These are phyloP conservation scores for Spizellomyces punctatus DNA, from an alignment of 192 early-diverging fungal genomes.

Conservation along the genomic window DNA sequence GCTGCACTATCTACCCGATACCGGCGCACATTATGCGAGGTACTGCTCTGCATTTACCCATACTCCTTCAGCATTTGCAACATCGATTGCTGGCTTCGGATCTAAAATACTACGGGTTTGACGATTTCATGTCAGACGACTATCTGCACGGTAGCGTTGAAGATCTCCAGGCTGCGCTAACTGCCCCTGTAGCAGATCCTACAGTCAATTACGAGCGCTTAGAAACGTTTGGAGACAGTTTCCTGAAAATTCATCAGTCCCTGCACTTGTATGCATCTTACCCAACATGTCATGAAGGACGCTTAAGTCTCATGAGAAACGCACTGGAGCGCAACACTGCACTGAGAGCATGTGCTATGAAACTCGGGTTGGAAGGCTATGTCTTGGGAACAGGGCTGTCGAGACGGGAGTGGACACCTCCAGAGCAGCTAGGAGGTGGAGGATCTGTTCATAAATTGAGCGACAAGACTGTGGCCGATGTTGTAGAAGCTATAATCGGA, in stretches of 20 bases:
- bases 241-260: slow-evolving; percentile 77
- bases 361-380: slow-evolving; percentile 17
- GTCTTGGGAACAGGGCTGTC: slow-evolving; percentile 15
- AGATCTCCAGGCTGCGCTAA: slow-evolving; percentile 64
- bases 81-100: slow-evolving; percentile 40
- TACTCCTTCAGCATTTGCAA: slow-evolving; percentile 38
- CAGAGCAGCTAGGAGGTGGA: background rate
- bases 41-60: slow-evolving; percentile 33
- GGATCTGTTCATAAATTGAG: slow-evolving; percentile 50
- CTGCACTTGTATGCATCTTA: slow-evolving; percentile 76
- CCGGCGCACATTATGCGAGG: slow-evolving; percentile 25
- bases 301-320: slow-evolving; percentile 14
- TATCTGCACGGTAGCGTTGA: slow-evolving; percentile 5
- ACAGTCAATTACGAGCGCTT: slow-evolving; percentile 83
- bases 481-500: slow-evolving; percentile 83
- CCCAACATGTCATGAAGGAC: slow-evolving; percentile 50
- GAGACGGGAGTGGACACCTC: slow-evolving; percentile 24
- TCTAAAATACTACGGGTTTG: slow-evolving; percentile 15
- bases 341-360: slow-evolving; percentile 1
- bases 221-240: slow-evolving; percentile 87
- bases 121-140: slow-evolving; percentile 6
- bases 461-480: slow-evolving; percentile 85
- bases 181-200: slow-evolving; percentile 66
- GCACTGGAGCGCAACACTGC: slow-evolving; percentile 21
- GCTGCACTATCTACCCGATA: slow-evolving; percentile 38